These are phyloP conservation scores for Fusarium torreyae DNA, from an alignment of 2,329 filamentous ascomycete genomes.

Conservation along the genomic window DNA sequence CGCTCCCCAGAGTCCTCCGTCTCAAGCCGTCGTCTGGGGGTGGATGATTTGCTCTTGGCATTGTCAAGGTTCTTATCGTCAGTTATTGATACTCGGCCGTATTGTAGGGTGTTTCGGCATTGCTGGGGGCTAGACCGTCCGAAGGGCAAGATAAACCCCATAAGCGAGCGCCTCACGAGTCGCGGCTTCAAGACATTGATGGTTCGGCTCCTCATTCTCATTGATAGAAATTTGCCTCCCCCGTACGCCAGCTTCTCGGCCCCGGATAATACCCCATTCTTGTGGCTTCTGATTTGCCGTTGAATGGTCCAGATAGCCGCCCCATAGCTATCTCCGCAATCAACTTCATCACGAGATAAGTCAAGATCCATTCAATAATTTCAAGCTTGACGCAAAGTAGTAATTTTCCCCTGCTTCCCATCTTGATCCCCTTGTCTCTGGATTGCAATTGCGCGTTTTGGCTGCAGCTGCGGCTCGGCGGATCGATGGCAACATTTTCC, in stretches of 20 bases:
- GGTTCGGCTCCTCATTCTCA: constrained; percentile 10
- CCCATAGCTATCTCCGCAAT: constrained; percentile 39
- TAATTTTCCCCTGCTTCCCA: constrained; percentile 5
- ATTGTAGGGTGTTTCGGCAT: constrained; percentile 25
- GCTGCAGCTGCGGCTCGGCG: constrained; percentile 30
- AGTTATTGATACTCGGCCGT: constrained; percentile 17
- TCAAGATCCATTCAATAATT: constrained; percentile 32
- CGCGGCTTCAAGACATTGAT: constrained; percentile 31
- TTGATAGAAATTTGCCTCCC: constrained; percentile 40
- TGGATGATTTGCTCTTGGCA: constrained; percentile 27
- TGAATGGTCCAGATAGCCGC: constrained; percentile 20
- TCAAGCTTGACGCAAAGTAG: constrained; percentile 13
- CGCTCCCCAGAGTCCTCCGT: constrained; percentile 46
- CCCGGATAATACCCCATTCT: constrained; percentile 38
- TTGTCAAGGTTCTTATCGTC: constrained; percentile 42
- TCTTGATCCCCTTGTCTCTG: constrained; percentile 11
- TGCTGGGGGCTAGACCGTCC: constrained; percentile 39
- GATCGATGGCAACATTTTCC: constrained; percentile 42
- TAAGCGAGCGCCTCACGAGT: constrained; percentile 29
- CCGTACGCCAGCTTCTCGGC: constrained; percentile 39
- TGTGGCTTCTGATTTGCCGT: constrained; percentile 34
- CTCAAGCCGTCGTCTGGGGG: constrained; percentile 37
- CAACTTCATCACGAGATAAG: constrained; percentile 42
- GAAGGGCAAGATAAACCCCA: constrained; percentile 29
- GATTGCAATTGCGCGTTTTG: constrained; percentile 10